Base-by-base conservation (phyloP, 345 rosid genomes). In the Citrus mangshanensis region DNA sequence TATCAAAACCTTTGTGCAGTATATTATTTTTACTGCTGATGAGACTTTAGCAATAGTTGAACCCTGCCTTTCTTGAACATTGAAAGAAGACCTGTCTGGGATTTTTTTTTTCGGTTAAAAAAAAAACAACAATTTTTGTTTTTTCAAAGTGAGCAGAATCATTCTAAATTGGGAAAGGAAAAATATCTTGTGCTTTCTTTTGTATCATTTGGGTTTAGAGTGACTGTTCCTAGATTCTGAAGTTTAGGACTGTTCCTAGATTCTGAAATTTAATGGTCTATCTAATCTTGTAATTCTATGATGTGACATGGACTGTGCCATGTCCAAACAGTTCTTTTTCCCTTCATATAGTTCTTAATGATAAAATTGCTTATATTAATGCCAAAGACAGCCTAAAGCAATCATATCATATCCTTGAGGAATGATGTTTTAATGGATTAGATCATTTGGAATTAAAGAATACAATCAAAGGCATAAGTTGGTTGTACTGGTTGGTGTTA, bases 351-450 rank as follows among this genome's bases (percentile, higher is more conserved):
- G 46, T 72, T 60, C 42, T 5, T 49, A 46, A 25, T 8, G 22
- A 61, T 27, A 46, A 70, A 69, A 27, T 46, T 78, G 65, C 56
- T 70, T 72, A 76, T 16, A 68, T 55, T 70, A 62, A 56, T 67
- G 27, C 74, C 63, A 54, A 70, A 37, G 61, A 75, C 60, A 75
- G 27, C 28, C 58, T 9, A 42, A 65, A 3, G 28, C 12, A 10
- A 40, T 40, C 46, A 37, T 32, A n/a, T 63, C 16, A 63, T 22
- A 64, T 40, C 12, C 4, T 51, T 32, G 49, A 76, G 51, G 60
- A 21, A 74, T 66, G 27, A 51, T 68, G 22, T 59, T 68, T 30
- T 74, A 30, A 71, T 46, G 67, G 77, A 65, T 49, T 42, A 37
- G 58, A 76, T 46, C 66, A 77, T 77, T 64, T 56, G 58, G 2